These are phyloP conservation scores for Gossypium herbaceum DNA, from an alignment of 345 rosid genomes.

Conservation along the genomic window DNA sequence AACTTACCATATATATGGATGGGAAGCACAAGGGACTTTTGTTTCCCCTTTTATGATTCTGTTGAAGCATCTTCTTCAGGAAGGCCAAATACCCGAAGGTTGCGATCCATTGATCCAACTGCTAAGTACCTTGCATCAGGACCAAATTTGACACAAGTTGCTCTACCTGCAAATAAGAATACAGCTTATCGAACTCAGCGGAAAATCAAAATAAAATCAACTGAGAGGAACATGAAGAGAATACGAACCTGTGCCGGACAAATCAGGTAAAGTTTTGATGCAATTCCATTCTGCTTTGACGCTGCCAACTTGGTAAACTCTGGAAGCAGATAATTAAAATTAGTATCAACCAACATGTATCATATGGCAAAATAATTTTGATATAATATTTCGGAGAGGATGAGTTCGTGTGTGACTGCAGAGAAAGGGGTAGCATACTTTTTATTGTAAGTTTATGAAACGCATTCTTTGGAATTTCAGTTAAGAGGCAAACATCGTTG, in stretches of 20 bases:
- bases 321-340: conserved; percentile 23
- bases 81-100: conserved; percentile 73
- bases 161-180: conserved; percentile 48
- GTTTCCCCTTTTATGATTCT: conserved; percentile 34
- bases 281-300: conserved; percentile 94
- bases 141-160: conserved; percentile 74
- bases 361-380: background rate
- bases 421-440: background rate
- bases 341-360: background rate
- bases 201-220: background rate
- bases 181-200: background rate
- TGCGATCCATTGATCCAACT: conserved; percentile 92
- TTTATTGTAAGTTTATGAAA: background rate
- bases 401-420: background rate
- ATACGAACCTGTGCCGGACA: conserved; percentile 91
- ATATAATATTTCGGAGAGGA: background rate
- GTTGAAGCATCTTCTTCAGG: conserved; percentile 43
- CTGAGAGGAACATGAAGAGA: background rate
- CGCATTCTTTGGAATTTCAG: background rate
- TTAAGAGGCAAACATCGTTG: background rate
- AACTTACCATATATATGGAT: background rate
- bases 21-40: background rate
- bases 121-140: conserved; percentile 74
- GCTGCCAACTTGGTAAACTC: conserved; percentile 86
- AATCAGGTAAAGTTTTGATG: conserved; percentile 78